A percentile compares a stretch with the other conserved stretches of the same genome.
These are phyloP conservation scores for Trapa bicornis DNA, from an alignment of 345 rosid species.

Conservation along the genomic window DNA sequence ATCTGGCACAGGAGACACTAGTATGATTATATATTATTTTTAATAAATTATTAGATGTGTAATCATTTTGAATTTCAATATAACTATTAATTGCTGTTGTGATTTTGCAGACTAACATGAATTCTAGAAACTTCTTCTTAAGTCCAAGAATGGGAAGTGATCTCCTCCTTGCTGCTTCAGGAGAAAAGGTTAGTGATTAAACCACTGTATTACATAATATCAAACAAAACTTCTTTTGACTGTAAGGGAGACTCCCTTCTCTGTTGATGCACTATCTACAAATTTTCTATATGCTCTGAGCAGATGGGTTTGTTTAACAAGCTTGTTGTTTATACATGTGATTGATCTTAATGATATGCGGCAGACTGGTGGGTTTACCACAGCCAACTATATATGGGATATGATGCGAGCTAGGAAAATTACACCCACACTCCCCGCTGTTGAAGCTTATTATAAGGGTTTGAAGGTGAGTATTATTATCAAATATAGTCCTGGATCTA, in stretches of 20 bases:
- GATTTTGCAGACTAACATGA: constrained; percentile 51
- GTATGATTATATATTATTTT: constrained; percentile 22
- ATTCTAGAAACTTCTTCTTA: constrained; percentile 40
- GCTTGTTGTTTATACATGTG: neutral
- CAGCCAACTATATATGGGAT: constrained; percentile 87
- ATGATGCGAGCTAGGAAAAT: constrained; percentile 59
- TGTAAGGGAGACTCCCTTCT: neutral
- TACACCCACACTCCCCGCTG: constrained; percentile 33
- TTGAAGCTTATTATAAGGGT: constrained; percentile 81
- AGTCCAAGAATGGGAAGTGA: constrained; percentile 48
- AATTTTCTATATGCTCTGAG: neutral
- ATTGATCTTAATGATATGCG: constrained; percentile 3
- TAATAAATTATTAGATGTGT: neutral
- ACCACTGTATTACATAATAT: neutral
- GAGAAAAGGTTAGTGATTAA: constrained; percentile 57
- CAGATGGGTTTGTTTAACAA: neutral
- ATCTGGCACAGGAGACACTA: constrained; percentile 76
- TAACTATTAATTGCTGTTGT: constrained; percentile 6
- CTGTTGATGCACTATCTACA: too few species aligned
- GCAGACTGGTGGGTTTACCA: constrained; percentile 80
- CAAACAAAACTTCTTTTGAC: neutral
- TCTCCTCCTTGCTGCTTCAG: constrained; percentile 69
- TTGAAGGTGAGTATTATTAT: constrained; percentile 41
- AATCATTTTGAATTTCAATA: neutral
- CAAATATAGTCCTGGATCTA: neutral